Percentiles rank a stretch among this genome's conserved stretches.
phyloP scores from a whole-genome alignment of 2,329 filamentous ascomycete genomes.

The Trichoderma sp. region DNA sequence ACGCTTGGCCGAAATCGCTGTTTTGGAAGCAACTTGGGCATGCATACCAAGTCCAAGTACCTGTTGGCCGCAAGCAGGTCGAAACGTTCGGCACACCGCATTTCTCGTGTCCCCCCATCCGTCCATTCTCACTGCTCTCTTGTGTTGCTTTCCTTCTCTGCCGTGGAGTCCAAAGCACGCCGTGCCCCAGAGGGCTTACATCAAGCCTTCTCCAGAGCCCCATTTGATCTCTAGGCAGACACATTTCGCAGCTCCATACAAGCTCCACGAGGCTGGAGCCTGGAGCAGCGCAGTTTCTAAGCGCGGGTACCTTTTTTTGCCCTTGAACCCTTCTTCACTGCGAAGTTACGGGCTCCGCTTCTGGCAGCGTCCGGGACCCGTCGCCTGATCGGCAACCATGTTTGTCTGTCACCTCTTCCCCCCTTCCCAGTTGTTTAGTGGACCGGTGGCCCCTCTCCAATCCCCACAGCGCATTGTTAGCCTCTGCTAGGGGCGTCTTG shows the following conservation, averaged over 20 bases:
- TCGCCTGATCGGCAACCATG: conserved; percentile 14
- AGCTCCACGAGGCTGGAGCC: conserved; percentile 12
- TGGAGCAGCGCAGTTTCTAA: neutral
- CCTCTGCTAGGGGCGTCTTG: conserved; percentile 1
- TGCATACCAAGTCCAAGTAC: neutral
- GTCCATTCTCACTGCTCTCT: neutral
- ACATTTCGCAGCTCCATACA: conserved; percentile 15
- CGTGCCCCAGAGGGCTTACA: conserved; percentile 17
- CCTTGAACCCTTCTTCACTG: neutral
- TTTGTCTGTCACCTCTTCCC: neutral
- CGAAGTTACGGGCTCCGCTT: conserved; percentile 11
- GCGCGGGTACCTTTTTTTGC: neutral
- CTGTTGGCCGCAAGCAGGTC: conserved; percentile 8
- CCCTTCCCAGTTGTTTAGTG: neutral
- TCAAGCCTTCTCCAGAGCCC: conserved; percentile 7
- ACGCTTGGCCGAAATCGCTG: conserved; percentile 5
- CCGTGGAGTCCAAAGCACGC: neutral
- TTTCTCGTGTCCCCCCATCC: neutral
- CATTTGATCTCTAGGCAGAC: conserved; percentile 19
- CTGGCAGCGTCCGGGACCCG: conserved; percentile 8
- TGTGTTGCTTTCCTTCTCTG: neutral
- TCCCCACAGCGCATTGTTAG: neutral
- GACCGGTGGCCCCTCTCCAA: neutral
- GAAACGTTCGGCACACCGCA: conserved; percentile 11
- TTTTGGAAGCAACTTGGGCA: neutral